Conservation (phyloP, 768 basidiomycete species). For the Lactarius evosmus region DNA sequence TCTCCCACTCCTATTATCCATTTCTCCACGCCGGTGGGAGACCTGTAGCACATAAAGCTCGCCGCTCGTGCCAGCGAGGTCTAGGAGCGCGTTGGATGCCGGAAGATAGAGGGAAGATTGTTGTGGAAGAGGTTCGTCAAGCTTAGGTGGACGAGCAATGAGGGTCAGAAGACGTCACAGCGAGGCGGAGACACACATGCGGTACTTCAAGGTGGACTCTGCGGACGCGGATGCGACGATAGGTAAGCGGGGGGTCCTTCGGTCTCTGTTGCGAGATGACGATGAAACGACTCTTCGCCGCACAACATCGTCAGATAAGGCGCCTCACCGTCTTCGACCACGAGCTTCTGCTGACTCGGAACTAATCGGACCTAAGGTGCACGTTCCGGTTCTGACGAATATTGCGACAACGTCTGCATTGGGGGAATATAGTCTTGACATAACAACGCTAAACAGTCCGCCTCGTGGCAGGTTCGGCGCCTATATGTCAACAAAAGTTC, state of each 20-base stretch:
- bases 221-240: slow-evolving; percentile 56
- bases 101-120: too few species aligned
- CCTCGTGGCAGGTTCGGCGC: too few species aligned
- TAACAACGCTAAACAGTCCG: too few species aligned
- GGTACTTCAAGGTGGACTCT: slow-evolving; percentile 61
- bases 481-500: too few species aligned
- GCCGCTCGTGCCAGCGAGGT: slow-evolving; percentile 54
- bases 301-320: slow-evolving; percentile 53
- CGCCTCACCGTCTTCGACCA: slow-evolving; percentile 48
- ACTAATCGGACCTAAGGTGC: slow-evolving; percentile 60
- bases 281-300: slow-evolving; percentile 40
- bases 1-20: slow-evolving; percentile 77
- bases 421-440: too few species aligned
- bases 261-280: slow-evolving; percentile 49
- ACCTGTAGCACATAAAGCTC: slow-evolving; percentile 46
- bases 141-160: slow-evolving; percentile 38
- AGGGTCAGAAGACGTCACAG: background rate
- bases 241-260: slow-evolving; percentile 65
- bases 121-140: too few species aligned
- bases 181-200: slow-evolving; percentile 52
- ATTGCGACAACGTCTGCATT: too few species aligned
- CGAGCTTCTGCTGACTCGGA: slow-evolving; percentile 56
- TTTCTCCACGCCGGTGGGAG: slow-evolving; percentile 53
- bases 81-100: slow-evolving; percentile 64
- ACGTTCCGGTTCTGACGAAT: slow-evolving; percentile 67